These are phyloP conservation scores for Massarina eburnea DNA, from an alignment of 2,329 filamentous ascomycete species.

Conservation along the genomic window DNA sequence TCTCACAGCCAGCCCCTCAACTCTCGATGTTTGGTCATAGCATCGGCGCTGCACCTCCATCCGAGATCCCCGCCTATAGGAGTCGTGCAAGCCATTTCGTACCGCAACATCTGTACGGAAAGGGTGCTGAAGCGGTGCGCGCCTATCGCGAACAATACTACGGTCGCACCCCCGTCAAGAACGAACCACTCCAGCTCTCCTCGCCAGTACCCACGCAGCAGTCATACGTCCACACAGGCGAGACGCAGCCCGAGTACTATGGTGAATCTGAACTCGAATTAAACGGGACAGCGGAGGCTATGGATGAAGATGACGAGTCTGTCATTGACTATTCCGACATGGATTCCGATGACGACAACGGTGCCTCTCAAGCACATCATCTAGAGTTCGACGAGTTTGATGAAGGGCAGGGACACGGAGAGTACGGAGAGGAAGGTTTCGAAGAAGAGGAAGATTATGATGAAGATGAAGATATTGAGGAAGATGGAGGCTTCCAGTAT, in stretches of 20 bases:
- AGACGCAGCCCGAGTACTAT: constrained; percentile 2
- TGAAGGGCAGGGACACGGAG: constrained; percentile 4
- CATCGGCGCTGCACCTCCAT: constrained; percentile 7
- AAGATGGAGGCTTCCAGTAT: constrained; percentile 1
- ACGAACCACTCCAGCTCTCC: constrained; percentile 22
- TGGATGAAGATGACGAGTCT: constrained; percentile 15
- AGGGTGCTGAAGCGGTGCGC: constrained; percentile 33
- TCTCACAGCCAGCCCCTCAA: constrained; percentile 13
- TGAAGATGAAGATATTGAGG: constrained; percentile 2
- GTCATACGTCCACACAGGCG: constrained; percentile 15
- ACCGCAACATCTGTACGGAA: constrained; percentile 38
- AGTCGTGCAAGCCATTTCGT: constrained; percentile 37
- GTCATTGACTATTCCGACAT: constrained; percentile 10
- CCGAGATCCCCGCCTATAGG: constrained; percentile 33
- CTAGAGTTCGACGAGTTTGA: constrained; percentile 10
- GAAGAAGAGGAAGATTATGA: constrained; percentile 6
- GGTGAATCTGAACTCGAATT: constrained; percentile 9
- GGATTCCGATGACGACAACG: constrained; percentile 14
- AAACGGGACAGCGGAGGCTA: constrained; percentile 16
- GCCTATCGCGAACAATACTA: constrained; percentile 24
- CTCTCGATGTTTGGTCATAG: constrained; percentile 18
- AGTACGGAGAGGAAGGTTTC: constrained; percentile 1
- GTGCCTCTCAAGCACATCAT: not conserved
- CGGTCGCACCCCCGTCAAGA: constrained; percentile 10
- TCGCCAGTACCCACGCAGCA: constrained; percentile 27